These are phyloP conservation scores for Colletotrichum lupini DNA, from an alignment of 2,329 filamentous ascomycete genomes.

Conservation along the genomic window DNA sequence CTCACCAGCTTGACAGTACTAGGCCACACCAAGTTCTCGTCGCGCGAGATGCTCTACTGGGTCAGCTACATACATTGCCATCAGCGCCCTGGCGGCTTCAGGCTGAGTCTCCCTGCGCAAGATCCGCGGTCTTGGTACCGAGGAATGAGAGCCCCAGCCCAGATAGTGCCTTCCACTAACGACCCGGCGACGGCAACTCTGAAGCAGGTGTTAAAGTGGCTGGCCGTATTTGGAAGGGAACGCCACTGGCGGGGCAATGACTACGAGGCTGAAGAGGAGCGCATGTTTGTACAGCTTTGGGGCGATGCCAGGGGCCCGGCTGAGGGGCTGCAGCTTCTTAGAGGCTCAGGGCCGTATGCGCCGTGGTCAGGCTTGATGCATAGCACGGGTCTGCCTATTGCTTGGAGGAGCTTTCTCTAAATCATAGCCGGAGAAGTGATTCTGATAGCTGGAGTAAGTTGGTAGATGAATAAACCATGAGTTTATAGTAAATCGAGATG, in stretches of 20 bases:
- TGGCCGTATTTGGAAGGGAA: background rate
- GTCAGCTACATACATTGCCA: background rate
- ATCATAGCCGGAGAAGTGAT: too few relatives aligned
- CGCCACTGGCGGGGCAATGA: background rate
- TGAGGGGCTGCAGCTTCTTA: background rate
- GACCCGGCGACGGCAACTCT: background rate
- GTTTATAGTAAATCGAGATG: background rate
- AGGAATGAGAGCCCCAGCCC: background rate
- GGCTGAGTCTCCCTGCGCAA: slow-evolving; percentile 9
- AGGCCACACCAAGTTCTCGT: background rate
- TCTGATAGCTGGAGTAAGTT: too few relatives aligned
- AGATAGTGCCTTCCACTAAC: background rate
- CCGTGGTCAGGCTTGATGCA: background rate
- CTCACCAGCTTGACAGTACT: slow-evolving; percentile 10
- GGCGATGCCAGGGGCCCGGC: background rate
- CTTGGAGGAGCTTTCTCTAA: background rate
- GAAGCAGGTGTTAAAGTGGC: slow-evolving; percentile 1
- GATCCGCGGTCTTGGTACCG: background rate
- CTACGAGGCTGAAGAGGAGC: slow-evolving; percentile 1
- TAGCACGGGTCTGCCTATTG: background rate
- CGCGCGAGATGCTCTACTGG: background rate
- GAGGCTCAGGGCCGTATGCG: background rate
- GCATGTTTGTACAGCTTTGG: slow-evolving; percentile 10
- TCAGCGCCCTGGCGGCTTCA: slow-evolving; percentile 3
- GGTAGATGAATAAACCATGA: too few relatives aligned